Evolutionary conservation across 768 basidiomycete genomes (phyloP).

Genomic region (Trametes punicea): DNA sequence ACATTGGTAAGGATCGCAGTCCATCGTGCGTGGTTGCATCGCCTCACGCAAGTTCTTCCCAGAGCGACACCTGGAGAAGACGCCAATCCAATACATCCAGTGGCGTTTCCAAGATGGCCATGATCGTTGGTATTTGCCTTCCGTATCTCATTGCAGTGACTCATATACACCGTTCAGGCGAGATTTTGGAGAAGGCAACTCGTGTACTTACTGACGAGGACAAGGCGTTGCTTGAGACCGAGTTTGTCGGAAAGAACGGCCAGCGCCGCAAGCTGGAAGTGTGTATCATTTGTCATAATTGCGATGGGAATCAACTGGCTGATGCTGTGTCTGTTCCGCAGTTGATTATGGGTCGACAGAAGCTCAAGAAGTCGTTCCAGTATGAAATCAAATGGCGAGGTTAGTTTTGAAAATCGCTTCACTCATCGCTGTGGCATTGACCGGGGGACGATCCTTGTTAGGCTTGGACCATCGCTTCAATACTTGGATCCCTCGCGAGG

Average conservation of each 20-base stretch:
- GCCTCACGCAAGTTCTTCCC: conserved; percentile 21
- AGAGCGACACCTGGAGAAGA: conserved; percentile 95
- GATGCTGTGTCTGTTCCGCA: conserved; percentile 27
- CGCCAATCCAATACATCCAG: conserved; percentile 94
- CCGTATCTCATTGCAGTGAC: no score
- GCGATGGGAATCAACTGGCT: not conserved
- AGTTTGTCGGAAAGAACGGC: conserved; percentile 90
- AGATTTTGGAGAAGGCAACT: conserved; percentile 87
- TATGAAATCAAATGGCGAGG: conserved; percentile 89
- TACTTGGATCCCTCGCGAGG: conserved; percentile 88
- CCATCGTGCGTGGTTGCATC: not conserved
- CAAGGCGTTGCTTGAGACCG: conserved; percentile 68
- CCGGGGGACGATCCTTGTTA: conserved; percentile 9
- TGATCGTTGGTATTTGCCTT: conserved; percentile 61
- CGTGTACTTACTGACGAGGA: conserved; percentile 90
- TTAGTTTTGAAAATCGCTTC: conserved; percentile 6
- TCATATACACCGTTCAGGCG: conserved; percentile 47
- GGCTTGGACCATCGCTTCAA: conserved; percentile 82
- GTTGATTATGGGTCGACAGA: conserved; percentile 92
- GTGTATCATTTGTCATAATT: conserved; percentile 20
- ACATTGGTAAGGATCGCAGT: conserved; percentile 56
- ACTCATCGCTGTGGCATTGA: not conserved
- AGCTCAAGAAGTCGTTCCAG: conserved; percentile 92
- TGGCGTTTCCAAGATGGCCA: conserved; percentile 99
- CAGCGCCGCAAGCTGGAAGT: conserved; percentile 90